Evolutionary conservation across 1,139 yeast genomes (phyloP), one percentile per base, ranked within the genome.

Genomic region (Protomyces inouyei): DNA sequence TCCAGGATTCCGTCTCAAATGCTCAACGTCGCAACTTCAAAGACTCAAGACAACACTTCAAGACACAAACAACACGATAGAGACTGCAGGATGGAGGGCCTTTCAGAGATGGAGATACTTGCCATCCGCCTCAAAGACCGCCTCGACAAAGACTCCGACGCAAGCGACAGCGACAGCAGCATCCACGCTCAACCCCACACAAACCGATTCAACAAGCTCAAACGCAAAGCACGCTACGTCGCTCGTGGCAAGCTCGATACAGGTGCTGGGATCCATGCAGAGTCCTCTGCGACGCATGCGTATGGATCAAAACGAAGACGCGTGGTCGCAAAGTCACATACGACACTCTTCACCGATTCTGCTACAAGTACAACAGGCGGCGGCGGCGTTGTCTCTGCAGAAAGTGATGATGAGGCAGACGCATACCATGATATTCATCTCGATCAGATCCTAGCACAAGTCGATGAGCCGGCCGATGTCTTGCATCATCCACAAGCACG

Each of bases 161-260:
- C 57, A 23, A 53, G 67, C 35, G 48, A 43, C 48, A 46, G 55
- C 21, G 64, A 61, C 48, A 43, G 25, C 14, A 59, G 64, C 25
- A 59, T 64, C n/a, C 14, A 37, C 14, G 64, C 55, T 12, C 56
- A 51, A 32, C 54, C 59, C 16, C 45, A 55, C 32, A 57, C 61
- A 9, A 64, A 64, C 35, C 52, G 66, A 6, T 57, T 57, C 52
- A 43, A 59, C 25, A 64, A 64, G 23, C 60, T 64, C 35, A 64
- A 64, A 40, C 64, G 61, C 14, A 64, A 64, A 28, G 57, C 66
- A 8, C 64, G 66, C 23, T 48, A 48, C 52, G 64, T 61, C 32
- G 38, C 55, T 28, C 48, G 56, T 6, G 66, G 66, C 12, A 48
- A 56, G 18, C 56, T 64, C 32, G 54, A 57, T 28, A 36, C 54